phyloP scores from a whole-genome alignment of 768 basidiomycete species.

The Panellus pusillus region DNA sequence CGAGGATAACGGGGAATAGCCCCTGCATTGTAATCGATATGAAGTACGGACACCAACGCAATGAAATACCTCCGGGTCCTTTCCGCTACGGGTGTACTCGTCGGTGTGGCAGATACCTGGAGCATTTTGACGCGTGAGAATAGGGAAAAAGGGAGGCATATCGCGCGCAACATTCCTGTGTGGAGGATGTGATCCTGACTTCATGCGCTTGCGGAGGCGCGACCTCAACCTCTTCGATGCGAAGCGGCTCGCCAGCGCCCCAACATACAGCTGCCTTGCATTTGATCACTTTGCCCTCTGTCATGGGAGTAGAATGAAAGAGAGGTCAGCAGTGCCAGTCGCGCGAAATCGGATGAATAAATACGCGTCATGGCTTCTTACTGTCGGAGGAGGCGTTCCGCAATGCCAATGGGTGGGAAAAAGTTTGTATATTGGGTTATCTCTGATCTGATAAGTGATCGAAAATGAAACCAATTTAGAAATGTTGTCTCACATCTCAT shows the following conservation, averaged over 20 bases:
- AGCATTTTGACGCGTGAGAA: slow-evolving; percentile 11
- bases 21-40: slow-evolving; percentile 48
- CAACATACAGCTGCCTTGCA: slow-evolving; percentile 96
- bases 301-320: slow-evolving; percentile 49
- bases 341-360: background rate
- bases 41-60: slow-evolving; percentile 7
- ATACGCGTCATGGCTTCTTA: slow-evolving; percentile 6
- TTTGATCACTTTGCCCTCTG: slow-evolving; percentile 75
- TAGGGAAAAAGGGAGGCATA: slow-evolving; percentile 1
- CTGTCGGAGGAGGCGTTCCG: too few relatives aligned
- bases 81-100: slow-evolving; percentile 94
- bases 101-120: slow-evolving; percentile 96
- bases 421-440: too few relatives aligned
- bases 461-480: too few relatives aligned
- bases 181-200: slow-evolving; percentile 92
- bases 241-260: slow-evolving; percentile 84
- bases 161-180: slow-evolving; percentile 59
- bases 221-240: slow-evolving; percentile 91
- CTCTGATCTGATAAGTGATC: too few relatives aligned
- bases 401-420: too few relatives aligned
- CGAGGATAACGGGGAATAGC: slow-evolving; percentile 88
- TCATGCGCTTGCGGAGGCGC: slow-evolving; percentile 88
- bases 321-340: slow-evolving; percentile 24
- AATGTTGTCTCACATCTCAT: slow-evolving; percentile 31
- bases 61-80: slow-evolving; percentile 81